Evolutionary conservation across 129 eudicot genomes (phyloP), one percentile per base, ranked within the genome.

Genomic region (Chrysanthemum makinoi): DNA sequence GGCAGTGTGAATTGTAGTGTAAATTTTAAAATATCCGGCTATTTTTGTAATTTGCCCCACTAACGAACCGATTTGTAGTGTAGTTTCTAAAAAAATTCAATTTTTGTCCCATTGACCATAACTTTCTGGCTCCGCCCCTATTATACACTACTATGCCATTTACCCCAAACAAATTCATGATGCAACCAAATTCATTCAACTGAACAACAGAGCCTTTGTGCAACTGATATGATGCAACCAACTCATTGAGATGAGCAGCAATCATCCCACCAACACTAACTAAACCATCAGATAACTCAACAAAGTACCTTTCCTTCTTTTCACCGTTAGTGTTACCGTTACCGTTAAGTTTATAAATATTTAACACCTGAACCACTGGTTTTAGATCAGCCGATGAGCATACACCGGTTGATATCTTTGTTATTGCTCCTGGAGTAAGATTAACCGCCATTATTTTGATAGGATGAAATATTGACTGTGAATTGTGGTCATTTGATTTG

Each of bases 291-390:
- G 96, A 89, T 0, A 89, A 19, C 74, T 79, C 8, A 6, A 89
- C 1, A 22, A 91, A 85, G 60, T 73, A 89, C 56, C 92, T 62
- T 74, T 22, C 24, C 24, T 22, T 22, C 24, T 22, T 22, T 22
- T 22, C 24, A 22, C 24, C 24, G 1, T 22, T 1, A 22, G 84
- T 68, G 22, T n/a, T n/a, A 87, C 39, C 17, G 58, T 12, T n/a
- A 13, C 17, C 56, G 1, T 1, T 20, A 17, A 17, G 3, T 28
- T 28, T 22, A 22, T 0, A 1, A 22, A 22, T 18, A 14, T 80
- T 84, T 46, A 49, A 28, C 35, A 89, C 79, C 48, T 89, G 96
- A 30, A 89, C 75, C 70, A 81, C 77, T 30, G 96, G 91, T 51
- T 80, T 76, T 4, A 74, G 2, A 12, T 70, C 83, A 3, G 53